Conservation (phyloP, 2,329 filamentous ascomycete genomes). For the Clonostachys solani region DNA sequence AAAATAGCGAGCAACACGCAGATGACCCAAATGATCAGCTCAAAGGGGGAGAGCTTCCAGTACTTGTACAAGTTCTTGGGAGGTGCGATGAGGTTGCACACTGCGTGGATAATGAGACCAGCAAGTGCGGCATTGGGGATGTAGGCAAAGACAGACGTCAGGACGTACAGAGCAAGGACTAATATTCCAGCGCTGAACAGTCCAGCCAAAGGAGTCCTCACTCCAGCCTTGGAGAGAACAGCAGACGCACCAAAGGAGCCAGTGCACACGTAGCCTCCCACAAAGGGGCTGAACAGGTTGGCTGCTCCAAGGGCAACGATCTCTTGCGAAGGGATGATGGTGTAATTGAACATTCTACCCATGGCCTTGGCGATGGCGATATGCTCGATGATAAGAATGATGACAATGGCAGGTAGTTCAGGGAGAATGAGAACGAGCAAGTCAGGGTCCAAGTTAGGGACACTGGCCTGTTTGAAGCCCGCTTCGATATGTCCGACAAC, state of each 20-base stretch:
- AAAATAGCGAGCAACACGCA: constrained; percentile 60
- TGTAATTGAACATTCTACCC: constrained; percentile 75
- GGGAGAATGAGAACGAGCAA: constrained; percentile 54
- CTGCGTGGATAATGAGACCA: constrained; percentile 79
- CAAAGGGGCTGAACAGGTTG: constrained; percentile 71
- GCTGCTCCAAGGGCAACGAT: constrained; percentile 73
- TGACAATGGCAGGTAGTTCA: constrained; percentile 67
- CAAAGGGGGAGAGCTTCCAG: constrained; percentile 71
- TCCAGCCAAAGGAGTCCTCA: constrained; percentile 74
- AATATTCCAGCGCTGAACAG: constrained; percentile 75
- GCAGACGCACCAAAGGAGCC: constrained; percentile 62
- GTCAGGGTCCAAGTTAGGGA: constrained; percentile 49
- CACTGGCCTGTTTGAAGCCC: constrained; percentile 60
- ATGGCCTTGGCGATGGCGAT: constrained; percentile 84
- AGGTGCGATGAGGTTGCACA: constrained; percentile 70
- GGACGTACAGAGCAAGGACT: constrained; percentile 71
- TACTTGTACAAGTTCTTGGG: constrained; percentile 73
- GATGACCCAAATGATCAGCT: constrained; percentile 70
- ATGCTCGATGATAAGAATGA: constrained; percentile 77
- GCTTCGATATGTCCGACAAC: constrained; percentile 63
- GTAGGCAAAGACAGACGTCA: constrained; percentile 76
- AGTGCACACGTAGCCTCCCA: constrained; percentile 49
- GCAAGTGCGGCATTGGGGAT: constrained; percentile 69
- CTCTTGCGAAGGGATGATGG: constrained; percentile 74
- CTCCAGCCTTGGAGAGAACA: constrained; percentile 80